Conservation (phyloP, 768 basidiomycete genomes). For the Aureoboletus auriporus region DNA sequence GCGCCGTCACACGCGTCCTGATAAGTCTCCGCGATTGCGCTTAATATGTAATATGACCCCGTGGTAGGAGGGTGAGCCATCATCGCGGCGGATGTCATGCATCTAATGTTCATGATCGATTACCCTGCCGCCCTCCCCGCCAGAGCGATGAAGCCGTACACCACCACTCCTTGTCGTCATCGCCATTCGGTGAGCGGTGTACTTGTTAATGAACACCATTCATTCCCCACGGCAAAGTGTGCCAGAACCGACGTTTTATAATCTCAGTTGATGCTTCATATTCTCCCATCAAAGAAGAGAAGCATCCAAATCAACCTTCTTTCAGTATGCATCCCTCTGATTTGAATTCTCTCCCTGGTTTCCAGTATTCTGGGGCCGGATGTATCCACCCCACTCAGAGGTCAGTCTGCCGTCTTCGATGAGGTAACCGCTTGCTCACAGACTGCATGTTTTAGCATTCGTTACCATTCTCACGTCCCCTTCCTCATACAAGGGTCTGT, state of each 20-base stretch:
- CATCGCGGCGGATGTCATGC: constrained; percentile 21
- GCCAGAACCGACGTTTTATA: constrained; percentile 20
- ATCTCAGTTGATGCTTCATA: constrained; percentile 10
- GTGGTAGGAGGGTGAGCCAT: constrained; percentile 19
- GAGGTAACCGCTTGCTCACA: constrained; percentile 7
- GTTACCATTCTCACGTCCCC: constrained; percentile 1
- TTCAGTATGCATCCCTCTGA: constrained; percentile 16
- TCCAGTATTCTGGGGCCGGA: constrained; percentile 2
- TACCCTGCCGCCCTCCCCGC: constrained; percentile 18
- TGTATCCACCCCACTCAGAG: constrained; percentile 6
- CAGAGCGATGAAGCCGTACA: constrained; percentile 18
- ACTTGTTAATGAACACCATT: constrained; percentile 16
- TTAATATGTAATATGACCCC: constrained; percentile 27
- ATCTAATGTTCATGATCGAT: constrained; percentile 14
- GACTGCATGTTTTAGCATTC: constrained; percentile 8
- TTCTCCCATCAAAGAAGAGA: constrained; percentile 21
- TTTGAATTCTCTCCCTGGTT: constrained; percentile 4
- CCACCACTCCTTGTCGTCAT: constrained; percentile 21
- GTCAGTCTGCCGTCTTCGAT: constrained; percentile 10
- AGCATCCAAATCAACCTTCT: constrained; percentile 12
- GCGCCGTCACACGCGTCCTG: constrained; percentile 20
- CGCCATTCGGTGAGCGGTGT: constrained; percentile 20
- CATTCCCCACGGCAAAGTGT: constrained; percentile 12
- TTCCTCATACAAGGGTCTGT: not conserved
- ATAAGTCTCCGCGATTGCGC: constrained; percentile 19